Base-by-base conservation (phyloP, 176 grass and related monocot species). In the Avena atlantica region DNA sequence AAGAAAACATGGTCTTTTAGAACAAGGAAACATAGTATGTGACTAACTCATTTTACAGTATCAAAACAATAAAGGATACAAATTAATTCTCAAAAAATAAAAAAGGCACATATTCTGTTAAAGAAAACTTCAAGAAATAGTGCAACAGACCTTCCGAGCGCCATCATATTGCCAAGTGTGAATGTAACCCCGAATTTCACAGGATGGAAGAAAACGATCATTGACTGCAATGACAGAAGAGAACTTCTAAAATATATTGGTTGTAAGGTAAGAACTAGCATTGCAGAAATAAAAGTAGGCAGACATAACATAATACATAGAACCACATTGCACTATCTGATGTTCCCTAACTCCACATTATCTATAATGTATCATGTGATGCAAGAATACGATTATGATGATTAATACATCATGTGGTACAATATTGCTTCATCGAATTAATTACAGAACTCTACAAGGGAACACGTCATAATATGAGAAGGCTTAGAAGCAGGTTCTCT, bases 151-250 rank as follows among this genome's bases (percentile, higher is more conserved):
- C 97, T 99, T 91, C 97, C 94, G 63, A 99, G 87, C 53, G 97
- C 97, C 88, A 99, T 91, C 85, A 94, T 88, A 94, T 99, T 99
- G 69, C 97, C 97, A 87, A 99, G 92, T 49, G 97, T 99, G 93
- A 99, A 99, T 83, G 97, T 90, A 74, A 99, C 86, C 31, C 94
- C 94, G 10, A 99, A 99, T 86, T 99, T 99, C 83, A 99, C 88
- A 78, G 97, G 97, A 79, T 96, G 90, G 89, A 99, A 96, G 87
- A 99, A 99, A 82, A 99, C 97, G 71, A 99, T 31, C 97, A 99
- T 99, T 10, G 97, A 99, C 97, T 99, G 90, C 79, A 80, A 89
- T 20, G 65, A 64, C 5, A 50, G 12, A 21, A 17, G 68, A 37
- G 19, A 59, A 89, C 74, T 16, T 13, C 23, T 19, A 83, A 71